These are phyloP conservation scores for Chaetomiaceae sp. DNA, from an alignment of 2,329 filamentous ascomycete species.

Conservation along the genomic window DNA sequence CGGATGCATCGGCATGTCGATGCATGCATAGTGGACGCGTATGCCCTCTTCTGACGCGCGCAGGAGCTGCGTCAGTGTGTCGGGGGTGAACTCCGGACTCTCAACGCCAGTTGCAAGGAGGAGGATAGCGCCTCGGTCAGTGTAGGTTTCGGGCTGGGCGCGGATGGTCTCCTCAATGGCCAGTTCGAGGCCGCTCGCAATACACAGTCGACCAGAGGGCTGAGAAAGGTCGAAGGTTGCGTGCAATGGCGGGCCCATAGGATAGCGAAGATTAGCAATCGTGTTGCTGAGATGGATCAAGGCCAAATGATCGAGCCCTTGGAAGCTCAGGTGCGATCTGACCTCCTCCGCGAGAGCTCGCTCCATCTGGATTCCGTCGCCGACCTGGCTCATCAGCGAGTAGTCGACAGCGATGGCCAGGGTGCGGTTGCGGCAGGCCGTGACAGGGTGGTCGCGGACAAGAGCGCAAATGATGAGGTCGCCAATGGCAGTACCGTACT, in stretches of 20 bases:
- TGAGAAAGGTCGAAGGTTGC: background rate
- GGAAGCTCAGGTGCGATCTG: constrained; percentile 8
- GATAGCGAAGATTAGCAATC: constrained; percentile 6
- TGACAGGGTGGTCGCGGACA: constrained; percentile 22
- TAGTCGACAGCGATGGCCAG: constrained; percentile 18
- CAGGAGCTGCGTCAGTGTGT: constrained; percentile 11
- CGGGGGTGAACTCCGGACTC: background rate
- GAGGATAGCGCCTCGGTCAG: constrained; percentile 19
- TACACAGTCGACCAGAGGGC: background rate
- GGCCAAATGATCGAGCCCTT: constrained; percentile 14
- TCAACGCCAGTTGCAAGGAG: constrained; percentile 15
- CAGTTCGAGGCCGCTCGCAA: constrained; percentile 17
- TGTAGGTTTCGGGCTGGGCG: constrained; percentile 20
- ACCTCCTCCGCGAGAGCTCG: constrained; percentile 7
- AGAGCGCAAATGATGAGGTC: constrained; percentile 25
- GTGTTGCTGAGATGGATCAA: constrained; percentile 12
- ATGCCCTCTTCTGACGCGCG: constrained; percentile 22
- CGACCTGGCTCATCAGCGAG: constrained; percentile 3
- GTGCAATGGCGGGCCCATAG: constrained; percentile 14
- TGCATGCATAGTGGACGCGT: constrained; percentile 23
- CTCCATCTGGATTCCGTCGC: constrained; percentile 5
- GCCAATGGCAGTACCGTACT: constrained; percentile 17
- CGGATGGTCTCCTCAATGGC: constrained; percentile 18
- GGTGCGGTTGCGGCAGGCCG: constrained; percentile 19
- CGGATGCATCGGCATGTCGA: constrained; percentile 4